Base-by-base conservation (phyloP, 768 basidiomycete genomes). In the Hericium erinaceus region DNA sequence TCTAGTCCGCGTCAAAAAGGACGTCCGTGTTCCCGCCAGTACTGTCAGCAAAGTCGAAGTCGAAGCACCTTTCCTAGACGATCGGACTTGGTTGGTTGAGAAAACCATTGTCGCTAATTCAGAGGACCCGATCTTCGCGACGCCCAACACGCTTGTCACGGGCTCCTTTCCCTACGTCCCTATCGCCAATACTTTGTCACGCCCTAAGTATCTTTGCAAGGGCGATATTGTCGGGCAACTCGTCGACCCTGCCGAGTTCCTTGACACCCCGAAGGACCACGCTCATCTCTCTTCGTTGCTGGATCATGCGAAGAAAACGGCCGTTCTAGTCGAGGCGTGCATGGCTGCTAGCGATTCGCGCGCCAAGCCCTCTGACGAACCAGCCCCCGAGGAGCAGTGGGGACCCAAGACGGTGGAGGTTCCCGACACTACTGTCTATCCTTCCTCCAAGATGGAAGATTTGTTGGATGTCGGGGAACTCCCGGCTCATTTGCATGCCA, bases 381-480 rank as follows among this genome's bases (percentile, higher is more conserved):
- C 22, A 22, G 22, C 22, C 22, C 22, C 22, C 22, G 22, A 22
- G 22, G 22, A 22, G 22, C 22, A 22, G 22, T 22, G 41, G 44
- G 22, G 22, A 22, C 22, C 22, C 22, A 22, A 22, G 22, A 22
- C 22, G 22, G 22, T 2, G 22, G 22, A 22, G 22, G 22, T 22
- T 22, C 22, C 22, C 22, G 22, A 22, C 22, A 22, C 22, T 22
- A 22, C 22, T 22, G 22, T 22, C 22, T 22, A 22, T 22, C 22
- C 22, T 22, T 22, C 22, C 22, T 22, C 22, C 22, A 2, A 22
- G 22, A 22, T 57, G 37, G 44, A 54, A 37, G 50, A 53, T 18
- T 9, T 53, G 4, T 16, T 57, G 22, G 57, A 57, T 41, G 57
- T 57, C 18, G 57, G 57, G 3, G 13, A 53, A 16, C 26, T 57